A percentile compares a stretch with the other conserved stretches of the same genome.
These are phyloP conservation scores for Exophiala phaeomuriformis DNA, from an alignment of 2,329 filamentous ascomycete species.

Conservation along the genomic window DNA sequence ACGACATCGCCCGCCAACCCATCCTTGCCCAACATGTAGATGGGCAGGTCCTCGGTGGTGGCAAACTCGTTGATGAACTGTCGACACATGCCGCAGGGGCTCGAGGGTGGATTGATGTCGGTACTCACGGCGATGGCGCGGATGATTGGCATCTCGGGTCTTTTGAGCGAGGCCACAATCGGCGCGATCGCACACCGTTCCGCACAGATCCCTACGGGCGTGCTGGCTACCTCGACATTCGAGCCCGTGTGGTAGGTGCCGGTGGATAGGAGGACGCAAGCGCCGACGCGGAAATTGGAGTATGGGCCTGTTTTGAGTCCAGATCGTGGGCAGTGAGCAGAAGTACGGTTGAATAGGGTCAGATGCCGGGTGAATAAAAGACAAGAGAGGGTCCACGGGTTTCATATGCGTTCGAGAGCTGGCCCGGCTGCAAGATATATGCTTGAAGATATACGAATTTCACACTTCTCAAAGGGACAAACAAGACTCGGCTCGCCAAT, in stretches of 20 bases:
- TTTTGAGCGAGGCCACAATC: constrained; percentile 53
- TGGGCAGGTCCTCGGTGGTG: constrained; percentile 53
- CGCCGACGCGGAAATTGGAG: constrained; percentile 85
- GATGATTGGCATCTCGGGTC: constrained; percentile 48
- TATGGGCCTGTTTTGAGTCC: no score
- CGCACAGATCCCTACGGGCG: constrained; percentile 91
- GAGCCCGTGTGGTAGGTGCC: constrained; percentile 62
- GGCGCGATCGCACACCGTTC: constrained; percentile 83
- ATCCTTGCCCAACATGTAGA: constrained; percentile 89
- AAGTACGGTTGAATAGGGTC: background rate
- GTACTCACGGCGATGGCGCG: constrained; percentile 79
- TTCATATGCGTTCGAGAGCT: no score
- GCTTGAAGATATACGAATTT: no score
- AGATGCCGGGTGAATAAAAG: background rate
- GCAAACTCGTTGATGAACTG: constrained; percentile 56
- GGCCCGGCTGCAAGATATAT: no score
- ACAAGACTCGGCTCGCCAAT: no score
- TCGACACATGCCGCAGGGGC: constrained; percentile 85
- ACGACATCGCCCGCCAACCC: constrained; percentile 44
- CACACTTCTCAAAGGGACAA: background rate
- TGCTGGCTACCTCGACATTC: constrained; percentile 88
- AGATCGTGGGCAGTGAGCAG: background rate
- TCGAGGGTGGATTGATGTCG: constrained; percentile 58
- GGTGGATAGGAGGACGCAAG: constrained; percentile 59
- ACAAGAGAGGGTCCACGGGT: background rate